Conservation (phyloP, 2,329 filamentous ascomycete genomes). For the Pseudogymnoascus sp. region DNA sequence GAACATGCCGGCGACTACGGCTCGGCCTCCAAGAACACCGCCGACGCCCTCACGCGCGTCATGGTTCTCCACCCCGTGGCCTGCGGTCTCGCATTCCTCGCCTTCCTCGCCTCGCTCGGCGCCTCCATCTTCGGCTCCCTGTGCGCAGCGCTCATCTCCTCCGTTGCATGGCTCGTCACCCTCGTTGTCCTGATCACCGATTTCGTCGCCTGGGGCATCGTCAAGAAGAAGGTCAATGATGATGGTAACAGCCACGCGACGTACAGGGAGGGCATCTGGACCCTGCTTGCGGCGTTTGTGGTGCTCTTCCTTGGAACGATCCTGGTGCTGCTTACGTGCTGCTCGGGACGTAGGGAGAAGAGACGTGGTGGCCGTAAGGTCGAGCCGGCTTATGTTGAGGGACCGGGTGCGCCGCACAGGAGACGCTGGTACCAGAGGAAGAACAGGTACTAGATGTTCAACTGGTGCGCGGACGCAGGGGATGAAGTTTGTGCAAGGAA, state of each 20-base stretch:
- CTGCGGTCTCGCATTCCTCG: conserved; percentile 50
- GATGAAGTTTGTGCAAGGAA: background rate
- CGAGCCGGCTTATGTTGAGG: background rate
- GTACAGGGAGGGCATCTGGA: conserved; percentile 53
- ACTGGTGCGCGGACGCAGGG: no score
- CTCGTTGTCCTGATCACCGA: conserved; percentile 46
- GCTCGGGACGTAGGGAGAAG: conserved; percentile 21
- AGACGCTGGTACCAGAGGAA: background rate
- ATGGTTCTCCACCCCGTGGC: conserved; percentile 58
- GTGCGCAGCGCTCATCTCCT: conserved; percentile 42
- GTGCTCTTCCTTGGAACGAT: conserved; percentile 47
- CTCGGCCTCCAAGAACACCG: conserved; percentile 36
- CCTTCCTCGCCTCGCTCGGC: conserved; percentile 48
- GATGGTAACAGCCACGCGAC: conserved; percentile 36
- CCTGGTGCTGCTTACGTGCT: conserved; percentile 56
- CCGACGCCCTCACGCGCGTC: conserved; percentile 46
- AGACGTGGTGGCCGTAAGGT: background rate
- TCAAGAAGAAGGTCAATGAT: conserved; percentile 47
- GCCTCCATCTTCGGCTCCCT: conserved; percentile 46
- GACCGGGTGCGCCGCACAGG: background rate
- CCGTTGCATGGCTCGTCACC: conserved; percentile 43
- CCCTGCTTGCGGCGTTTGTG: conserved; percentile 48
- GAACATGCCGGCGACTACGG: conserved; percentile 38
- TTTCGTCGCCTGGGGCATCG: conserved; percentile 49
- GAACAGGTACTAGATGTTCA: background rate